phyloP scores from a whole-genome alignment of 768 basidiomycete genomes.

The Steccherinum ochraceum region DNA sequence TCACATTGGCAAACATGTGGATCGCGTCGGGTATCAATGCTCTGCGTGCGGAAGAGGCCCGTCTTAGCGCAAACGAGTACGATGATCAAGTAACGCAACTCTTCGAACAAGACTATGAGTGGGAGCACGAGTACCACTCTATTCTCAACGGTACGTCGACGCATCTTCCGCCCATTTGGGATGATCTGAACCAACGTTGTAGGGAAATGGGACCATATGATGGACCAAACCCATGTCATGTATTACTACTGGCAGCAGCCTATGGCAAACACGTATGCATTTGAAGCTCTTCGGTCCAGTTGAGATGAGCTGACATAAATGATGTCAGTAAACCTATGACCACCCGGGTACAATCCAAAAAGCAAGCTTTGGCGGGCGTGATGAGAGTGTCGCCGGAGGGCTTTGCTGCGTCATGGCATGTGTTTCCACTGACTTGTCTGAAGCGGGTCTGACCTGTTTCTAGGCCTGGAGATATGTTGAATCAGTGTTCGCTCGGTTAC shows the following conservation, averaged over 20 bases:
- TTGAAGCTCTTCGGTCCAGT: not conserved
- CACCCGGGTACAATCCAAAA: constrained; percentile 45
- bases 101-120: constrained; percentile 56
- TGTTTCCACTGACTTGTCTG: not conserved
- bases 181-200: not conserved
- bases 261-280: constrained; percentile 49
- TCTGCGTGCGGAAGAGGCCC: constrained; percentile 55
- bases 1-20: constrained; percentile 52
- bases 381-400: constrained; percentile 63
- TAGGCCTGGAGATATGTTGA: constrained; percentile 63
- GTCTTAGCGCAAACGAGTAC: constrained; percentile 52
- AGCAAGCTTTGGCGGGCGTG: constrained; percentile 50
- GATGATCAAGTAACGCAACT: constrained; percentile 48
- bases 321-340: constrained; percentile 42
- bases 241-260: constrained; percentile 74
- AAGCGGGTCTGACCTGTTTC: not conserved
- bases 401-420: constrained; percentile 53
- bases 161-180: not conserved
- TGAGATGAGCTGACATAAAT: not conserved
- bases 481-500: constrained; percentile 46
- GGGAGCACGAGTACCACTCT: constrained; percentile 55
- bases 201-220: constrained; percentile 37
- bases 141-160: constrained; percentile 43
- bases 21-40: constrained; percentile 56
- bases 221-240: constrained; percentile 63